These are phyloP conservation scores for Flaveria linearis DNA, from an alignment of 129 eudicot genomes.

Conservation along the genomic window DNA sequence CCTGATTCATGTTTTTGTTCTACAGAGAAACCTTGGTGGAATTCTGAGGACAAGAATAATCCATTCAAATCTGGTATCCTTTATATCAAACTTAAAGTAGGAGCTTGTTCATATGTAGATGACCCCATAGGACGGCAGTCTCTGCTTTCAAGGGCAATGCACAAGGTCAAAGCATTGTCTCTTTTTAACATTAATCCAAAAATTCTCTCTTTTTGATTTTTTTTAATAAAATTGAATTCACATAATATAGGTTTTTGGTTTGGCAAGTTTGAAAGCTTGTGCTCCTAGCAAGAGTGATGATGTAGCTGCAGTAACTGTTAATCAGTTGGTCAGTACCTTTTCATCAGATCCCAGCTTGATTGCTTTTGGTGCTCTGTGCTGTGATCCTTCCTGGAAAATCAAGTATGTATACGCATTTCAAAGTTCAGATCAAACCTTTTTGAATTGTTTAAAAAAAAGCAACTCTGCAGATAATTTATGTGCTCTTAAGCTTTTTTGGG, in stretches of 20 bases:
- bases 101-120: slow-evolving; percentile 93
- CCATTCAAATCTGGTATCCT: slow-evolving; percentile 92
- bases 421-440: slow-evolving; percentile 12
- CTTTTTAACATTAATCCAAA: slow-evolving; percentile 1
- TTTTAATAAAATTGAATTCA: slow-evolving; percentile 1
- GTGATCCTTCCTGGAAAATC: slow-evolving; percentile 72
- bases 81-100: slow-evolving; percentile 89
- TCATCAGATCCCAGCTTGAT: slow-evolving; percentile 96
- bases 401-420: slow-evolving; percentile 42
- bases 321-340: slow-evolving; percentile 90
- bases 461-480: slow-evolving; percentile 6
- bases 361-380: slow-evolving; percentile 93
- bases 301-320: slow-evolving; percentile 60
- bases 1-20: slow-evolving; percentile 2
- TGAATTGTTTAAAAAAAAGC: slow-evolving; percentile 1
- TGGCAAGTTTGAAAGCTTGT: slow-evolving; percentile 57
- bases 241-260: slow-evolving; percentile 66
- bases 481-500: not conserved
- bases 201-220: not conserved
- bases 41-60: slow-evolving; percentile 63
- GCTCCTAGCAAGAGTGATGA: slow-evolving; percentile 40
- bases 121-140: slow-evolving; percentile 95
- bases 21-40: slow-evolving; percentile 96
- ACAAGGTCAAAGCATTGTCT: slow-evolving; percentile 64
- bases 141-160: slow-evolving; percentile 91